phyloP scores from a whole-genome alignment of 1,139 yeast species.

The Chernovozyma aurita region DNA sequence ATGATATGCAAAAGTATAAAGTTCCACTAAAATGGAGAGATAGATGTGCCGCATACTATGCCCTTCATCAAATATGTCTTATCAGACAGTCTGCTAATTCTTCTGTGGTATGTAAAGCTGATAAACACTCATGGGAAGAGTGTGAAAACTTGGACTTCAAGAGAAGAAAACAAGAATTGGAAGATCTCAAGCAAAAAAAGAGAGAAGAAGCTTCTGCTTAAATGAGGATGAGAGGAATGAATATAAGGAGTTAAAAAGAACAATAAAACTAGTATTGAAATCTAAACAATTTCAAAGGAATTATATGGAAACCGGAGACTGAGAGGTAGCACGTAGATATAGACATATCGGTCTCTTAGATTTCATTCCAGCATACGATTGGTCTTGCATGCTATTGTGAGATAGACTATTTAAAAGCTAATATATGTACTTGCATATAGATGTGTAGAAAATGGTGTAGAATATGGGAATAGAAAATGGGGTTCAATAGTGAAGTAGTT shows the following conservation, averaged over 20 bases:
- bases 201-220: no score
- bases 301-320: no score
- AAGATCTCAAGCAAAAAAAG: slow-evolving; percentile 46
- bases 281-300: no score
- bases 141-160: slow-evolving; percentile 81
- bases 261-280: not conserved
- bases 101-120: slow-evolving; percentile 62
- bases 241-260: not conserved
- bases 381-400: no score
- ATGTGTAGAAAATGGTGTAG: no score
- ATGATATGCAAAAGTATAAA: slow-evolving; percentile 77
- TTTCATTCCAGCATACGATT: no score
- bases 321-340: no score
- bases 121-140: slow-evolving; percentile 81
- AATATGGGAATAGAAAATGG: no score
- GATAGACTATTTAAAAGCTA: no score
- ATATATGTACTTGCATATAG: no score
- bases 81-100: slow-evolving; percentile 45
- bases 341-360: no score
- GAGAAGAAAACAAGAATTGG: slow-evolving; percentile 74
- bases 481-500: no score
- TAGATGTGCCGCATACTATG: slow-evolving; percentile 76
- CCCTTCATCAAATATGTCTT: slow-evolving; percentile 48
- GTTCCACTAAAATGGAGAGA: slow-evolving; percentile 83
- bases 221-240: not conserved